Conservation (phyloP, 2,329 filamentous ascomycete species). For the Neofusicoccum laricinum region DNA sequence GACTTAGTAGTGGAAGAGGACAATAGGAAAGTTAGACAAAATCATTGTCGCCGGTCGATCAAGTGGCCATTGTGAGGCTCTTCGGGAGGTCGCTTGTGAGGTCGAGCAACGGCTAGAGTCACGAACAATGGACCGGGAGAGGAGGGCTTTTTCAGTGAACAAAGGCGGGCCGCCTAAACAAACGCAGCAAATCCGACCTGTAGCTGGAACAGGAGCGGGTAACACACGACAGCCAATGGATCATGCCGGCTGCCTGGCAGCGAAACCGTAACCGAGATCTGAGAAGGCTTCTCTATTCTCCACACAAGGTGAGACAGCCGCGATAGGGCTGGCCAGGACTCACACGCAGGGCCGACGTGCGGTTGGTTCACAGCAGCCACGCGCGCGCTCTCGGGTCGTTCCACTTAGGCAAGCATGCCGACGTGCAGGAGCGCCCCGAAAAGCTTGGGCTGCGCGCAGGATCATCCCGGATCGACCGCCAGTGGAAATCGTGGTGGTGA, state of each 20-base stretch:
- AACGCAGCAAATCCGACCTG: not conserved
- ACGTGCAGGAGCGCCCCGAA: not conserved
- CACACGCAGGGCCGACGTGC: not conserved
- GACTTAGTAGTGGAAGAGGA: slow-evolving; percentile 10
- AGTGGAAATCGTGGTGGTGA: slow-evolving; percentile 4
- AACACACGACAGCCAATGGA: slow-evolving; percentile 14
- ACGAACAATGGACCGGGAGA: not conserved
- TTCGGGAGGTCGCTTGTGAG: not conserved
- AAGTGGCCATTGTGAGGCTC: slow-evolving; percentile 13
- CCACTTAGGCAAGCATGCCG: not conserved
- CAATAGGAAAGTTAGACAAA: slow-evolving; percentile 10
- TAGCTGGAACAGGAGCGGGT: slow-evolving; percentile 5
- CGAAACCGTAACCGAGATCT: slow-evolving; percentile 13
- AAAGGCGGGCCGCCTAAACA: slow-evolving; percentile 14
- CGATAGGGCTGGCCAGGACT: slow-evolving; percentile 2
- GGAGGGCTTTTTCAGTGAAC: slow-evolving; percentile 11
- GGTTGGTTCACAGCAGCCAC: slow-evolving; percentile 10
- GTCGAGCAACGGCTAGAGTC: slow-evolving; percentile 4
- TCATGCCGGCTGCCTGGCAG: not conserved
- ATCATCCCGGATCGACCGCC: slow-evolving; percentile 5
- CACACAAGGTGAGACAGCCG: slow-evolving; percentile 11
- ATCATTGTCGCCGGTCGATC: not conserved
- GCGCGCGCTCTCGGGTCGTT: slow-evolving; percentile 1
- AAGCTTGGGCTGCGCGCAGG: slow-evolving; percentile 7
- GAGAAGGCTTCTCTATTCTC: slow-evolving; percentile 8